Evolutionary conservation across 2,329 filamentous ascomycete genomes (phyloP), one percentile per base, ranked within the genome.

Genomic region (Alternaria hordeiaustralica): DNA sequence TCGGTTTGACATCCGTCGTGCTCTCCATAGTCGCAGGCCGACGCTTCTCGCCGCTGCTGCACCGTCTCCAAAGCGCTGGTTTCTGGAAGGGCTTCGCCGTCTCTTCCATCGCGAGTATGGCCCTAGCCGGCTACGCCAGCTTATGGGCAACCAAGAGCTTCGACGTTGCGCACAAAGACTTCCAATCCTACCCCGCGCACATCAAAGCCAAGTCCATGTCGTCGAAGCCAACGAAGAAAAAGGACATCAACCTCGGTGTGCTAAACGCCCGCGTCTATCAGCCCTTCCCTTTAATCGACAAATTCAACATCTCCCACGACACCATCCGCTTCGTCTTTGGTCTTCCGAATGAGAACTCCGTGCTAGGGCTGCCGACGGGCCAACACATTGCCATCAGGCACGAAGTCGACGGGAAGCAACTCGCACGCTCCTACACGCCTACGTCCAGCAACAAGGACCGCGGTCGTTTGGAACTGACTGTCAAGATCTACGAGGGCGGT

Each of bases 361-460:
- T 78, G 5, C 61, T 80, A 6, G 78, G 78, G 11, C 66, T 80
- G 21, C 78, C 78, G 2, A 80, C 75, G 25, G 78, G 78, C 6
- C 78, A 80, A 55, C 78, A 80, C 53, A 64, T 79, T 5, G 71
- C 76, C 3, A 76, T 80, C 61, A 70, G 69, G 8, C 76, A 94
- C 60, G 87, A 86, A 57, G 88, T 96, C 67, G 90, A 93, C 73
- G 93, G 93, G 77, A 81, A 69, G 41, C 54, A 58, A 9, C 57
- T 75, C 10, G 30, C 67, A 5, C 67, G 71, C 23, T 72, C 70
- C 6, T 75, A 75, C 54, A 73, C 72, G 9, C 72, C 77, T 21
- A 80, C 81, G 55, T 80, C 80, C 20, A 82, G 82, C 72, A 88
- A 87, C 61, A 88, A 94, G 64, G 89, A 92, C 69, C 79, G 77